Base-by-base conservation (phyloP, 148 eudicot species). In the Vaccinium myrtillus region DNA sequence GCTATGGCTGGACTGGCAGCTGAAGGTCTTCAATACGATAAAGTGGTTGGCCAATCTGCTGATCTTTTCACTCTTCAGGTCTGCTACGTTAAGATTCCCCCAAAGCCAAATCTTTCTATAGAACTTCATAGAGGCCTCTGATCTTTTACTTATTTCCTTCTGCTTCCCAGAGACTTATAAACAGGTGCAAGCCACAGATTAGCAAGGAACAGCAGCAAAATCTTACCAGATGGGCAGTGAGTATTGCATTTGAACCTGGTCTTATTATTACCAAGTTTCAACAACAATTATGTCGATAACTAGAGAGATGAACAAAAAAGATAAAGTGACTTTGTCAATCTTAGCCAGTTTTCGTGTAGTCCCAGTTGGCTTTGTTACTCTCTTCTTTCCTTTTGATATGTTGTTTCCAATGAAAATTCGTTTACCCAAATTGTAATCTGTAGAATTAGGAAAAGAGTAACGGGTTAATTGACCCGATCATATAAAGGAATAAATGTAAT, bases 151-250 rank as follows among this genome's bases (percentile, higher is more conserved):
- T n/a, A 27, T 75, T 73, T 16, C 25, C 76, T 78, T 85, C 5
- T 53, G 5, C 70, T 82, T 75, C 69, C 2, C 93, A 97, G 99
- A 92, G 99, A 91, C 95, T 97, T 73, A 89, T 97, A 84, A 97
- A 97, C 88, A 88, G 99, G 84, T 94, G 93, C 89, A 93, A 94
- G 86, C 98, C 96, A 54, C 89, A 86, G 81, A 86, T 93, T 79
- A 90, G 90, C 90, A 93, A 90, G 83, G 94, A 88, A 5, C 98
- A 94, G 86, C 99, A 97, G 83, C 98, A 97, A 88, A 97, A 97
- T 77, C 95, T 97, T 46, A 97, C 99, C 78, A 89, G 99, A 94
- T 95, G 99, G 99, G 99, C 99, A 8, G 99, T 97, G 93, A 92
- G 98, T 90, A 59, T 70, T 73, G 50, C 50, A 30, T 73, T 32